Evolutionary conservation across 352 stramenopile species (phyloP), one percentile per base, ranked within the genome.

Genomic region (Nothophytophthora sp.): DNA sequence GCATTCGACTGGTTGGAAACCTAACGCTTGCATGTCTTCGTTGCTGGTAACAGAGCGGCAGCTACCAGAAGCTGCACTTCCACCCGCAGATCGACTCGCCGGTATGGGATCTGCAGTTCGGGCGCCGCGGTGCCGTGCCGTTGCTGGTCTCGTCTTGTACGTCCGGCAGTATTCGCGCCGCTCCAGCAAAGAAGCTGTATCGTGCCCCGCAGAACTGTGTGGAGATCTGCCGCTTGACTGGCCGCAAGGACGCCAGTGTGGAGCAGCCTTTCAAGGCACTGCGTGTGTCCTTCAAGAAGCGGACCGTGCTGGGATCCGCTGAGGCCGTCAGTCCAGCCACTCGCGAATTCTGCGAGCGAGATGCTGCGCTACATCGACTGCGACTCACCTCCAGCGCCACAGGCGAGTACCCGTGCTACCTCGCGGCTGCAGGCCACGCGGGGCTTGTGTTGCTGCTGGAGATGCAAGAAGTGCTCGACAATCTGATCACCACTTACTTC

Each of bases 71-170:
- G 34, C 65, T 95, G 13, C 78, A 90, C 38, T 90, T 79, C 30
- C 85, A 95, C 39, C 81, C 85, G 6, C 85, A 95, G 47, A 74
- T 91, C 41, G 85, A 95, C 38, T 92, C 82, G 2, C 85, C 85
- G 1, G 77, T 95, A 18, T 95, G 85, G 85, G 79, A 92, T 54
- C 55, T 91, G 11, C 73, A 87, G 43, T 80, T 91, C 40, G 76
- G 64, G 23, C 78, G 79, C 4, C 60, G 56, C 16, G 60, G 67
- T 2, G 44, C 57, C 3, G 50, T 76, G 2, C 77, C 84, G 2
- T 35, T 91, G 2, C 45, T 93, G 15, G 37, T 86, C 16, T 92
- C 85, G 2, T 81, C 61, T 2, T 95, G 85, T 24, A 70, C 85
- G 5, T 86, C 82, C 1, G 85, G 85, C 2, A 81, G 71, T 24